A percentile compares a stretch with the other conserved stretches of the same genome.
Evolutionary conservation across 495 filamentous ascomycete species (phyloP).

Genomic region (Hyaloscypha variabilis): DNA sequence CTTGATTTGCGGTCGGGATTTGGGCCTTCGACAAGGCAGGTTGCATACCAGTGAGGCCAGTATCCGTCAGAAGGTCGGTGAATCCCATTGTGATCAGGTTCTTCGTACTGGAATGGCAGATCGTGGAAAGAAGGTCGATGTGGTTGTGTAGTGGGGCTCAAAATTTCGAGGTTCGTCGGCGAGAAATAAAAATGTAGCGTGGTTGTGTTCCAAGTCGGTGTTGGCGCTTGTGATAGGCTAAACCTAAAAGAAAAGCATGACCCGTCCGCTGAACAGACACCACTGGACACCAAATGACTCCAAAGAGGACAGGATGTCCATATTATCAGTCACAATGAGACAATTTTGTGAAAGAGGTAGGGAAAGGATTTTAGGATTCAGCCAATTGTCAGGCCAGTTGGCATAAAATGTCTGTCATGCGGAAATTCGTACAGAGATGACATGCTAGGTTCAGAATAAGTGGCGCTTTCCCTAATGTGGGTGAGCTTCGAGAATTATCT

Average conservation of each 20-base stretch:
- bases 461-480: neutral
- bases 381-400: neutral
- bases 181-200: neutral
- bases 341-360: neutral
- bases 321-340: too few species aligned
- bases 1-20: conserved; percentile 24
- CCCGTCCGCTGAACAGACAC: neutral
- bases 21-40: conserved; percentile 17
- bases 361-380: neutral
- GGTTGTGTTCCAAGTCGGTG: neutral
- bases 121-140: conserved; percentile 11
- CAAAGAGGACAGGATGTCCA: too few species aligned
- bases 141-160: conserved; percentile 21
- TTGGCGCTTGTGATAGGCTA: neutral
- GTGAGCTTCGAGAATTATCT: conserved; percentile 17
- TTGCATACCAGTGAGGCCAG: conserved; percentile 74
- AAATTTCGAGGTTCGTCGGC: conserved; percentile 14
- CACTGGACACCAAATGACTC: neutral
- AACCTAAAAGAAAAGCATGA: neutral
- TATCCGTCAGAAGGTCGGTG: conserved; percentile 85
- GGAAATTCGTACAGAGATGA: too few species aligned
- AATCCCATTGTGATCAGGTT: conserved; percentile 74
- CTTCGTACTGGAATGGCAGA: conserved; percentile 2
- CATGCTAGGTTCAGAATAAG: neutral
- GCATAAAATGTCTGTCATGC: too few species aligned